phyloP scores from a whole-genome alignment of 495 filamentous ascomycete genomes.

The Aspergillus sparsus region DNA sequence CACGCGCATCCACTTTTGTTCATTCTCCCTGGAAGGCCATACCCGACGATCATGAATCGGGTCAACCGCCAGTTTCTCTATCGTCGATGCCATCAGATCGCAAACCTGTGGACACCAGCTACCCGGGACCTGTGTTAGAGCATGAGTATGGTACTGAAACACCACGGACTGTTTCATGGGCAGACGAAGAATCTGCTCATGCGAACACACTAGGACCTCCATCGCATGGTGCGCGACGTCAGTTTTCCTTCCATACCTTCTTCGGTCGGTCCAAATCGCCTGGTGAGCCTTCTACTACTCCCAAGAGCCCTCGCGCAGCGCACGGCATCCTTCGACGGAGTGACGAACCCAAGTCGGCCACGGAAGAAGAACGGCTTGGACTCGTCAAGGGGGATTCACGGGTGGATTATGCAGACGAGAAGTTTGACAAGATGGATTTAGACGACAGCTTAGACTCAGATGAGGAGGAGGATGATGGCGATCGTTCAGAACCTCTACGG shows the following conservation, averaged over 20 bases:
- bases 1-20: constrained; percentile 41
- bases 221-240: constrained; percentile 53
- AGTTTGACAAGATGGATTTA: constrained; percentile 30
- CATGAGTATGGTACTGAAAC: constrained; percentile 32
- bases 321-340: constrained; percentile 48
- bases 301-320: constrained; percentile 8
- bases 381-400: constrained; percentile 75
- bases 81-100: constrained; percentile 21
- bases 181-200: constrained; percentile 27
- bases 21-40: constrained; percentile 39
- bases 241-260: constrained; percentile 90
- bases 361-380: constrained; percentile 87
- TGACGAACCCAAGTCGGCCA: constrained; percentile 43
- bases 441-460: constrained; percentile 26
- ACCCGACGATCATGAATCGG: constrained; percentile 32
- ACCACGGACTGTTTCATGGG: constrained; percentile 34
- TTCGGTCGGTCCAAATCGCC: constrained; percentile 55
- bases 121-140: constrained; percentile 38
- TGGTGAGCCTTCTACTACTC: constrained; percentile 30
- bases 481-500: not conserved
- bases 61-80: constrained; percentile 30
- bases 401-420: constrained; percentile 40
- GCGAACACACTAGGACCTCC: constrained; percentile 20
- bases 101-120: constrained; percentile 48
- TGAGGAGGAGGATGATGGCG: constrained; percentile 21